Evolutionary conservation across 108 stramenopile genomes (phyloP), one percentile per base, ranked within the genome.

Genomic region (Stephanodiscus triporus): DNA sequence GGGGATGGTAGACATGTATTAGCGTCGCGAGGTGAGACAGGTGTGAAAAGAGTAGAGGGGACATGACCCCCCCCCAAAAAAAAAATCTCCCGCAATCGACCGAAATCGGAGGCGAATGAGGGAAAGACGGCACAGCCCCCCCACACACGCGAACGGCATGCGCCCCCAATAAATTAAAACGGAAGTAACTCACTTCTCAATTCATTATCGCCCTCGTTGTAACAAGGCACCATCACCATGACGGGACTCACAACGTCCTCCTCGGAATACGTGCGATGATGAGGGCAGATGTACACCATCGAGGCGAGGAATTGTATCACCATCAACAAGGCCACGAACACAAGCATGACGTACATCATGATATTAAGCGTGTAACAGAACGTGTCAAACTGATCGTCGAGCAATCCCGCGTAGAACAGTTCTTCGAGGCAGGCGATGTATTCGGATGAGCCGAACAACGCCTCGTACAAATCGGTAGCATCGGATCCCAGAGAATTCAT

Each of bases 151-250:
- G n/a, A n/a, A n/a, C n/a, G n/a, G n/a, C n/a, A n/a, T n/a, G n/a
- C n/a, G n/a, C n/a, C n/a, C n/a, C n/a, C n/a, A n/a, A n/a, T n/a
- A n/a, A n/a, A n/a, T n/a, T n/a, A n/a, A n/a, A n/a, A n/a, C n/a
- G n/a, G n/a, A n/a, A n/a, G n/a, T n/a, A n/a, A n/a, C n/a, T n/a
- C n/a, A n/a, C n/a, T 86, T 32, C 79, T 67, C 63, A 86, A 55
- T 49, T 86, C 85, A 34, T 80, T 81, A 59, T 83, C 82, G 42
- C 82, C 83, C 80, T 86, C 85, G 70, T 86, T 86, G 62, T 86
- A 86, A 47, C 84, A 84, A 10, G 84, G 84, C 20, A 84, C 84
- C 84, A 84, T 80, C 7, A 84, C 61, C 84, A 84, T 84, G 14
- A 84, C 84, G 17, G 79, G 67, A 63, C 49, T 38, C 34, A 43